Evolutionary conservation across 2,329 filamentous ascomycete species (phyloP).

Genomic region (Claviceps paspali): DNA sequence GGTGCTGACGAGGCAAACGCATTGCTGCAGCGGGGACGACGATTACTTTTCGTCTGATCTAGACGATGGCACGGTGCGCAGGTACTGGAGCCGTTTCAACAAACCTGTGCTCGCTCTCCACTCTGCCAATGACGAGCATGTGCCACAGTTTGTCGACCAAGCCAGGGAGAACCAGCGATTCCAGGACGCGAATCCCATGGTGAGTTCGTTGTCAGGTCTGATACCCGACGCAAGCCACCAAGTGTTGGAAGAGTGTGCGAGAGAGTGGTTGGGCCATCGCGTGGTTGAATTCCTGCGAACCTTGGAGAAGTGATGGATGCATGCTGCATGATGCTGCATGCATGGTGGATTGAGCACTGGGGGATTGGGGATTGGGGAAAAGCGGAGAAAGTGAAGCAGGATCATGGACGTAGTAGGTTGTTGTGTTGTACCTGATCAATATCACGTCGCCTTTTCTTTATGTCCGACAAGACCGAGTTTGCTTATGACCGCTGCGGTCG

Average conservation of each 20-base stretch:
- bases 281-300: slow-evolving; percentile 30
- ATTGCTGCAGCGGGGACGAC: slow-evolving; percentile 47
- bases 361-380: too few species aligned
- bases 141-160: slow-evolving; percentile 44
- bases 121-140: slow-evolving; percentile 50
- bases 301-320: slow-evolving; percentile 7
- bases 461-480: too few species aligned
- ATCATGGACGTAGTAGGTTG: too few species aligned
- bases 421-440: too few species aligned
- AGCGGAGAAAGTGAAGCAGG: too few species aligned
- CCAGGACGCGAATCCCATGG: slow-evolving; percentile 27
- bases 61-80: slow-evolving; percentile 34
- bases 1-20: neutral
- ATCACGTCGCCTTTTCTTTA: too few species aligned
- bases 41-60: slow-evolving; percentile 81
- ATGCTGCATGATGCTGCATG: too few species aligned
- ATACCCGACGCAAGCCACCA: slow-evolving; percentile 39
- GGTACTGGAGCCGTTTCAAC: slow-evolving; percentile 50
- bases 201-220: slow-evolving; percentile 34
- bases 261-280: slow-evolving; percentile 32
- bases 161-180: slow-evolving; percentile 41
- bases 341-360: too few species aligned
- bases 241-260: slow-evolving; percentile 29
- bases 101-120: slow-evolving; percentile 49
- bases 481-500: too few species aligned